Evolutionary conservation across 257 asterid genomes (phyloP), one percentile per base, ranked within the genome.

Genomic region (Osmanthus fragrans): DNA sequence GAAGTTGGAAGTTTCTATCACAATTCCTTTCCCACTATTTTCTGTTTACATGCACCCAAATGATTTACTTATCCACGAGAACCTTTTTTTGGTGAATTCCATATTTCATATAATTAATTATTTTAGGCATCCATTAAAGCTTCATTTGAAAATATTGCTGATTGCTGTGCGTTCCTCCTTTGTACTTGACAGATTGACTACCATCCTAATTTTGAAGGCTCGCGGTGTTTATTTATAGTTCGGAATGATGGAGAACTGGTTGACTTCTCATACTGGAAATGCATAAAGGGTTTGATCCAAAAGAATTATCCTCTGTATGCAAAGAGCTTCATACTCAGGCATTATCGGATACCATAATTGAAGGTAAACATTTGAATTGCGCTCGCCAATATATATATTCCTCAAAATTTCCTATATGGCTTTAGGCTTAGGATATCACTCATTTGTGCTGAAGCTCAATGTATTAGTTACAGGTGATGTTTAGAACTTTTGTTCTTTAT

Each of bases 241-340:
- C 98, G 94, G 21, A 90, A 86, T 76, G 96, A 91, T 83, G 99
- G 99, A 77, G 97, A 89, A 51, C 23, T 84, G 85, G 91, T 93
- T 25, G 98, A 96, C 76, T 93, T 96, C 72, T 96, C 99, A 2
- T 96, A 88, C 84, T 93, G 99, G 99, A 96, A 96, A 90, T 93
- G 99, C 89, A 87, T 96, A 75, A 93, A 91, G 86, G 98, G 97
- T 40, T 82, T 93, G 87, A 90, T 96, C 86, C 88, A 89, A 77
- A 92, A 85, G 76, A 93, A 92, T 30, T 96, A 92, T 86, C 99
- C 98, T 72, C 89, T 93, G n/a, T 90, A 93, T 66, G 98, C 98
- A 0, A 97, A 93, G 77, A 92, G 88, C 86, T 96, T 96, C 73
- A 93, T 96, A 78, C 87, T 93, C 80, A 84, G 90, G 83, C 98